Evolutionary conservation across 495 filamentous ascomycete genomes (phyloP), one percentile per base, ranked within the genome.

Genomic region (Antarctomyces pellizariae): DNA sequence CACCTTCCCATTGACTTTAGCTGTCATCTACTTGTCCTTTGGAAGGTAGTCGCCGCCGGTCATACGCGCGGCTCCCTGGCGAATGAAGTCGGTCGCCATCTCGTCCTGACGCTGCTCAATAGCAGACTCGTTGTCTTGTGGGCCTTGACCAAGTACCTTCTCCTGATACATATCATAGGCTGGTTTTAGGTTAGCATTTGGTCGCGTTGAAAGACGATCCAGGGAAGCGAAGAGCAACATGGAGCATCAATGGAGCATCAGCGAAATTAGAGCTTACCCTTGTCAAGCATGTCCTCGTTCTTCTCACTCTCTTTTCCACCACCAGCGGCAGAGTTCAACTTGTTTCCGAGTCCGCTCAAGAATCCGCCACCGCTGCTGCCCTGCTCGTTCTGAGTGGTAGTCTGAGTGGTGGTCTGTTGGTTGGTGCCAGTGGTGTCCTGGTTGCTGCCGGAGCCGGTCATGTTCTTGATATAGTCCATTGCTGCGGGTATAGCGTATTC

Each of bases 71-170:
- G 70, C 75, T 44, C 66, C 50, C 2, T 46, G 45, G 11, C 73
- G 59, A 32, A 78, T 65, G 44, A 59, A 53, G 24, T 70, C 56
- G 3, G 62, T 60, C 26, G 73, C 70, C 45, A 62, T 40, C 45
- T 74, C 65, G 41, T 78, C 73, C 52, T 77, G 75, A 37, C 65
- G 70, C 42, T 79, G 73, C 45, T 79, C 73, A 18, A 59, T 44
- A 4, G 71, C 71, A 29, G 50, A 62, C 49, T 78, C 73, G 49
- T 77, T 75, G 49, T 55, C 48, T 47, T 79, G 73, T 12, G 54
- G 36, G 3, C 71, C 72, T 32, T 59, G 48, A 17, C 66, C 67
- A n/a, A 78, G 28, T 36, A 71, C 37, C 13, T 68, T 54, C 40
- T 77, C 61, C 39, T 79, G 73, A 3, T 73, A 54, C 31, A 54